Conservation (phyloP, 768 basidiomycete species). For the Boletus tomentosulus region DNA sequence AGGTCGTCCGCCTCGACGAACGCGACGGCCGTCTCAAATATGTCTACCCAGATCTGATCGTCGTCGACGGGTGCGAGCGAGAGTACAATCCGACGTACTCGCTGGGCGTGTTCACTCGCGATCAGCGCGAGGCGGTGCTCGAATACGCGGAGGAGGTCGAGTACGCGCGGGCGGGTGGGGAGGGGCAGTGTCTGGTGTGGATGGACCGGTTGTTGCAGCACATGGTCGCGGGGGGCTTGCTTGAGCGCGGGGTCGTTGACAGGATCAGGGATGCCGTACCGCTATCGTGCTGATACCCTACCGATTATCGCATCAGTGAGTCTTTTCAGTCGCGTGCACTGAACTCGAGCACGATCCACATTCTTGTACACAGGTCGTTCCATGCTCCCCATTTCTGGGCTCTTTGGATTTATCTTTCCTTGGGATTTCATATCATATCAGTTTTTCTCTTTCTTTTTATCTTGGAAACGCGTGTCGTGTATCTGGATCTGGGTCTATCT, state of each 20-base stretch:
- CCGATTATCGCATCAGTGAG: neutral
- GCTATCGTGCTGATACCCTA: neutral
- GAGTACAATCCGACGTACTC: slow-evolving; percentile 8
- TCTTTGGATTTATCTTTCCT: neutral
- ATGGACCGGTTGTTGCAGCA: slow-evolving; percentile 17
- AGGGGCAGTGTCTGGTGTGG: slow-evolving; percentile 14
- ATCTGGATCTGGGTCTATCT: neutral
- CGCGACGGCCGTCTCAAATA: slow-evolving; percentile 14
- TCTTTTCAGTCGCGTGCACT: neutral
- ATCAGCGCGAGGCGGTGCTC: slow-evolving; percentile 25
- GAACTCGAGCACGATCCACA: neutral
- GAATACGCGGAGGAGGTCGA: slow-evolving; percentile 26
- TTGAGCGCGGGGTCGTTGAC: slow-evolving; percentile 8
- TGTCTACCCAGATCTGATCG: slow-evolving; percentile 28
- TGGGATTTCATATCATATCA: neutral
- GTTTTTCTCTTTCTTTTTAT: neutral
- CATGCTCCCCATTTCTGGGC: neutral
- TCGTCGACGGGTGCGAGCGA: slow-evolving; percentile 16
- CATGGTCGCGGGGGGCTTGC: slow-evolving; percentile 13
- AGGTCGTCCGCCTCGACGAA: slow-evolving; percentile 22
- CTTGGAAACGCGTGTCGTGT: neutral
- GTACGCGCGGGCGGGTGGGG: slow-evolving; percentile 4
- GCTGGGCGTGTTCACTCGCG: slow-evolving; percentile 18
- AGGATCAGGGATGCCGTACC: slow-evolving; percentile 11
- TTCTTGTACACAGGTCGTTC: neutral